Percentiles rank a stretch among this genome's conserved stretches.
Evolutionary conservation across 2,329 filamentous ascomycete species (phyloP).

Genomic region (Aciculosporium take): DNA sequence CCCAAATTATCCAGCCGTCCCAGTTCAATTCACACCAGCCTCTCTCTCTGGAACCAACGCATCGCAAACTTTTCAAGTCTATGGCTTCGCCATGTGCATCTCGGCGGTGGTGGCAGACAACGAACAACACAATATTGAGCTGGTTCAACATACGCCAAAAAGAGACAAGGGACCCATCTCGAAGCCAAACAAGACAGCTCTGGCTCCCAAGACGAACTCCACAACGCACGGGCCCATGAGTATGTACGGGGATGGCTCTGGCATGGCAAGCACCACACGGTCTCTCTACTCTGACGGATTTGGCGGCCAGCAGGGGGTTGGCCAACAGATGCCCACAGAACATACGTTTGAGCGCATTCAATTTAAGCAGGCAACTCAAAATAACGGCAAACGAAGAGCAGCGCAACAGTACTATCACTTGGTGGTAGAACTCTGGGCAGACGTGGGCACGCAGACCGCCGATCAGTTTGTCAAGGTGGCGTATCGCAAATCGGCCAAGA

Average conservation of each 20-base stretch:
- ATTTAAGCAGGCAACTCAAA: conserved; percentile 86
- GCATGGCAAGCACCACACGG: conserved; percentile 11
- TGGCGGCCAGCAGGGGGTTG: conserved; percentile 13
- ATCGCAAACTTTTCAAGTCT: conserved; percentile 46
- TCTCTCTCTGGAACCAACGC: conserved; percentile 1
- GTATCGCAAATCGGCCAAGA: conserved; percentile 58
- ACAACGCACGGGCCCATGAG: conserved; percentile 29
- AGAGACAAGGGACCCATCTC: conserved; percentile 74
- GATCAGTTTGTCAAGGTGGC: conserved; percentile 58
- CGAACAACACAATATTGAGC: conserved; percentile 61
- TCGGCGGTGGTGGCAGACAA: conserved; percentile 69
- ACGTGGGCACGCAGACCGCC: conserved; percentile 36
- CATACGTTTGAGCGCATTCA: conserved; percentile 77
- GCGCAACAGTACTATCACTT: conserved; percentile 89
- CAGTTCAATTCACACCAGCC: conserved; percentile 34
- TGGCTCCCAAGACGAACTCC: conserved; percentile 54
- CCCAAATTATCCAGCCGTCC: conserved; percentile 35
- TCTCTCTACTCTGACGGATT: conserved; percentile 30
- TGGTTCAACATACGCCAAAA: conserved; percentile 86
- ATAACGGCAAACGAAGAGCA: conserved; percentile 80
- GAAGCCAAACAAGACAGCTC: conserved; percentile 53
- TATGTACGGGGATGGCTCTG: conserved; percentile 27
- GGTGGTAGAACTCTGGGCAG: conserved; percentile 70
- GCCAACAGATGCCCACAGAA: conserved; percentile 32
- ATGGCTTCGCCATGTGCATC: conserved; percentile 69